Conservation (phyloP, 805 yeast genomes). For the Hanseniaspora singularis region DNA sequence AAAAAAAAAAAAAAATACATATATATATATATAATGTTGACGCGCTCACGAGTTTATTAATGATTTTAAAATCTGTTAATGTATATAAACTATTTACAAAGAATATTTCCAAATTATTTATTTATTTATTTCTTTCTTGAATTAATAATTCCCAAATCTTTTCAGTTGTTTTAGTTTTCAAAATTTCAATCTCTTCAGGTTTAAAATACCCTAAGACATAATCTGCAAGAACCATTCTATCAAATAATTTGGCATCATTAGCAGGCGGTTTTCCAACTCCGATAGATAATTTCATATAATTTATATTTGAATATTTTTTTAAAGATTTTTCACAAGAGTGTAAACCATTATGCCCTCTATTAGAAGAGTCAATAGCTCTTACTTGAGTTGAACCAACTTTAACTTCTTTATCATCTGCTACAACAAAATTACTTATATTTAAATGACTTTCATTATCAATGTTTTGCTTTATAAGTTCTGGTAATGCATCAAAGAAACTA, state of each 20-base stretch:
- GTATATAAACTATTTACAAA: too few relatives aligned
- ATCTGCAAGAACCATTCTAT: not conserved
- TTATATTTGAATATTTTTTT: not conserved
- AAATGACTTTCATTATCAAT: too few relatives aligned
- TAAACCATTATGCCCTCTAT: conserved; percentile 13
- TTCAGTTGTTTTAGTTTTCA: not conserved
- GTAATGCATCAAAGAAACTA: not conserved
- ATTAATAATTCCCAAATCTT: too few relatives aligned
- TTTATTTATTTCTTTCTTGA: not conserved
- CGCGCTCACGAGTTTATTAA: too few relatives aligned
- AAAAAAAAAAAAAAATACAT: too few relatives aligned
- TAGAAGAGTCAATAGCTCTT: not conserved
- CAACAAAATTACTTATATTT: not conserved
- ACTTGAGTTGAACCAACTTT: not conserved
- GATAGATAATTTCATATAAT: not conserved
- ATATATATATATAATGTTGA: too few relatives aligned
- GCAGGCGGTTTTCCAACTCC: conserved; percentile 2
- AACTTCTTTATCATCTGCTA: conserved; percentile 9
- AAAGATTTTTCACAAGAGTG: not conserved
- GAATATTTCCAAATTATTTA: too few relatives aligned
- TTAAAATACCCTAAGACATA: conserved; percentile 3
- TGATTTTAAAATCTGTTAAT: too few relatives aligned
- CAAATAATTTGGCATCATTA: not conserved
- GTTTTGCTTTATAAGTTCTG: not conserved
- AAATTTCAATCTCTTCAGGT: not conserved